Base-by-base conservation (phyloP, 257 asterid genomes). In the Nyctanthes arbortristis region DNA sequence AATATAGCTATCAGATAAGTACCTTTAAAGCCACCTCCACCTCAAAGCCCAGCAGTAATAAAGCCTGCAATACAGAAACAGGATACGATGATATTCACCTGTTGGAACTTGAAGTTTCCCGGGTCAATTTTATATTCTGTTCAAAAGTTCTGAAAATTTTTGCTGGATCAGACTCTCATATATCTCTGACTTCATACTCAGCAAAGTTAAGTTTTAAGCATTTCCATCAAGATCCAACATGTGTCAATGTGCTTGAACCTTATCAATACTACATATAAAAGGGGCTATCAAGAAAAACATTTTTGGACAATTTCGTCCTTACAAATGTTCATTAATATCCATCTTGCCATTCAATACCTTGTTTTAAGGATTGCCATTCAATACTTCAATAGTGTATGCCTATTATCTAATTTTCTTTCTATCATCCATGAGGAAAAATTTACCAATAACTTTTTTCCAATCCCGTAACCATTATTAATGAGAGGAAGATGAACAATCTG, bases 1-100 rank as follows among this genome's bases (percentile, higher is more conserved):
- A 5, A 30, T 8, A 45, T 31, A 34, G 32, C 40, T 35, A 24
- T 34, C 64, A 47, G n/a, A 61, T 16, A 63, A 55, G 11, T 70
- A 92, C 98, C 93, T 88, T 80, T 14, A 73, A 83, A 68, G 89
- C 91, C 72, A 88, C 98, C 75, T 84, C 95, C 78, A 83, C 77
- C 75, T 76, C 79, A 64, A 90, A 93, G 9, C 98, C 97, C 71
- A 90, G 75, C 78, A 93, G 81, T 78, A 93, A 75, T 58, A 93
- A 71, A 68, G 96, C 97, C 98, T 93, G 89, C 71, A 72, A 61
- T 60, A 30, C 74, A 61, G 24, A 55, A 25, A 25, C 36, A 40
- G 47, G 45, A 55, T 64, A 49, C 29, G 5, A n/a, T n/a, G 25
- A 36, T 18, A 31, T 43, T 73, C 39, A 36, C 8, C 36, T 24